phyloP scores from a whole-genome alignment of 1,139 yeast genomes.

The Diutina mesorugosa region DNA sequence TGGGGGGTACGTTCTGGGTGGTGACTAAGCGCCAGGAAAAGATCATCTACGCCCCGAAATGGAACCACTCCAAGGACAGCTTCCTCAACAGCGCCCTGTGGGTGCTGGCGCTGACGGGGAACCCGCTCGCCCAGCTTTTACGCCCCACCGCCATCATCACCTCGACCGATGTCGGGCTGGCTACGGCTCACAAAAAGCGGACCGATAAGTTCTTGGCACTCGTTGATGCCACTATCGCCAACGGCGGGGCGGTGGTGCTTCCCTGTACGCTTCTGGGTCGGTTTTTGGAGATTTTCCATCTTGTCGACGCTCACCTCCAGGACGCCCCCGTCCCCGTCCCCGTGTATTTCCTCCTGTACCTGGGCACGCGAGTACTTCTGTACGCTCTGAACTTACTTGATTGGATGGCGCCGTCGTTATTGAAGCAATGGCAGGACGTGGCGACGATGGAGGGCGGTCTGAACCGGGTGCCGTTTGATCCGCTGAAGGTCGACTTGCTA shows the following conservation, averaged over 20 bases:
- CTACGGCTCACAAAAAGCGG: constrained; percentile 51
- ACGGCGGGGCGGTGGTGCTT: constrained; percentile 62
- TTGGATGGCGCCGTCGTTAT: constrained; percentile 82
- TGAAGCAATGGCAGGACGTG: constrained; percentile 65
- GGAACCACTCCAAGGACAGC: constrained; percentile 90
- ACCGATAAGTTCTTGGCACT: constrained; percentile 51
- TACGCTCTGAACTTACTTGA: constrained; percentile 86
- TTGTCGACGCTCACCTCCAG: constrained; percentile 48
- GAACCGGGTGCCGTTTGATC: constrained; percentile 60
- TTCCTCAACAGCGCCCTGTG: constrained; percentile 76
- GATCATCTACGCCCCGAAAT: constrained; percentile 76
- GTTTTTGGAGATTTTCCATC: constrained; percentile 63
- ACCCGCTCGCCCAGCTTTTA: constrained; percentile 49
- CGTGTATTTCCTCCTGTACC: constrained; percentile 60
- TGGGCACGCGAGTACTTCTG: constrained; percentile 66
- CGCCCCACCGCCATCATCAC: constrained; percentile 84
- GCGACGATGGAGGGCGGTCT: constrained; percentile 12
- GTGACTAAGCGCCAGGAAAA: constrained; percentile 64
- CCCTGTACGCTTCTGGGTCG: constrained; percentile 84
- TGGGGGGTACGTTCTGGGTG: constrained; percentile 90
- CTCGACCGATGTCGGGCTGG: constrained; percentile 58
- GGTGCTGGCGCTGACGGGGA: constrained; percentile 28
- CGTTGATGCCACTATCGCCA: constrained; percentile 54
- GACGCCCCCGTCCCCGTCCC: constrained; percentile 34
- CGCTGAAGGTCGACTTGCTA: constrained; percentile 46